A percentile compares a stretch with the other conserved stretches of the same genome.
phyloP scores from a whole-genome alignment of 2,329 filamentous ascomycete genomes.

The Fulvia fulva region DNA sequence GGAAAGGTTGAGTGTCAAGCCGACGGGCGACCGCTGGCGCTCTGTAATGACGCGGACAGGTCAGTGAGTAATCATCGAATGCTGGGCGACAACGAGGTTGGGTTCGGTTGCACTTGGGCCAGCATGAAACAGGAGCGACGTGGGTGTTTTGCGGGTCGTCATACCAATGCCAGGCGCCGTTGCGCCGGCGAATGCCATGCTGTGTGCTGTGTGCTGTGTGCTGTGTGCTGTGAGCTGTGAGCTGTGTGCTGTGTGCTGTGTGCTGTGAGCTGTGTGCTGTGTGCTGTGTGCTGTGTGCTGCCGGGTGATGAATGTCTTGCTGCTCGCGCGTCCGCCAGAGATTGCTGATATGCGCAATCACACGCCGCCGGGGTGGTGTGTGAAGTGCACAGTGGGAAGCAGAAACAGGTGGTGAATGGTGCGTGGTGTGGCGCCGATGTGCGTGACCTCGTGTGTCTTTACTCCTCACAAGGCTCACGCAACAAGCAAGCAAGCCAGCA shows the following conservation, averaged over 20 bases:
- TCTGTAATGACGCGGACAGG: slow-evolving; percentile 29
- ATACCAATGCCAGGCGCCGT: slow-evolving; percentile 10
- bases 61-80: slow-evolving; percentile 9
- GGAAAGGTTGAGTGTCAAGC: slow-evolving; percentile 42
- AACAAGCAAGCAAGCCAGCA: not conserved
- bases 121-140: slow-evolving; percentile 12
- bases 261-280: too few relatives aligned
- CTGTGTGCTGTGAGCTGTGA: not conserved
- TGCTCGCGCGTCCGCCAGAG: too few relatives aligned
- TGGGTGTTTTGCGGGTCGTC: slow-evolving; percentile 1
- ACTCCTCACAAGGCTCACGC: not conserved
- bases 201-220: not conserved
- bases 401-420: not conserved
- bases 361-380: too few relatives aligned
- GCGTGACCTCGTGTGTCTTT: not conserved
- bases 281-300: too few relatives aligned
- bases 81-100: slow-evolving; percentile 2
- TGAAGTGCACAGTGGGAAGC: not conserved
- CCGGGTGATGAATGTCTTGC: not conserved
- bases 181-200: slow-evolving; percentile 7
- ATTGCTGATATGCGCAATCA: not conserved
- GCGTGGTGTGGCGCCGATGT: not conserved
- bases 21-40: slow-evolving; percentile 42
- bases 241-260: too few relatives aligned
- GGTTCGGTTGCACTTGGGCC: not conserved